phyloP scores from a whole-genome alignment of 2,329 filamentous ascomycete species.

The Didymella pomorum region DNA sequence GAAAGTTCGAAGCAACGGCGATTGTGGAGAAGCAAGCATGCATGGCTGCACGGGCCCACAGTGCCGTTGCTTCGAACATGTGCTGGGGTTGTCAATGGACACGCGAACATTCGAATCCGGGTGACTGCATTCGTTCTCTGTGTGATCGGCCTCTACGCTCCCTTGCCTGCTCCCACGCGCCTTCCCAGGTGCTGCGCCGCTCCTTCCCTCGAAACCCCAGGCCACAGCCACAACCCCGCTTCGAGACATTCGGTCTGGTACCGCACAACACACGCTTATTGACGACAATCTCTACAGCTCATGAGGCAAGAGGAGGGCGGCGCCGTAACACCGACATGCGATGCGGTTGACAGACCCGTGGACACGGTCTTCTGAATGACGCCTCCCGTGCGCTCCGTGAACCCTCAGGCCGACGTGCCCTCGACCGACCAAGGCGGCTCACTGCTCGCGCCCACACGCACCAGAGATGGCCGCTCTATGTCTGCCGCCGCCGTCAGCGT shows the following conservation, averaged over 20 bases:
- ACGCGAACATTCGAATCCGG: conserved; percentile 10
- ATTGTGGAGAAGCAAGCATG: conserved; percentile 9
- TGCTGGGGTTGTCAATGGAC: conserved; percentile 7
- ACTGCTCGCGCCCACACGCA: conserved; percentile 55
- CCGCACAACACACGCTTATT: conserved; percentile 23
- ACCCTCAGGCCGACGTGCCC: conserved; percentile 48
- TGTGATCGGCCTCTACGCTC: conserved; percentile 16
- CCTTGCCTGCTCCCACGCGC: conserved; percentile 22
- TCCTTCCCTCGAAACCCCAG: conserved; percentile 21
- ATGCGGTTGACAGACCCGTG: conserved; percentile 49
- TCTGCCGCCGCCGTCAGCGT: conserved; percentile 59
- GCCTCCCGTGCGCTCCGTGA: conserved; percentile 51
- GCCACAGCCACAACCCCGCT: conserved; percentile 29
- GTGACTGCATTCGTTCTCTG: conserved; percentile 19
- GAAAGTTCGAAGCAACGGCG: conserved; percentile 5
- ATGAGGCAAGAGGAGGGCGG: conserved; percentile 46
- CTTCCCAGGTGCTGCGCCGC: conserved; percentile 21
- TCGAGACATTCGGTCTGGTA: conserved; percentile 23
- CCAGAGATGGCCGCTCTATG: conserved; percentile 64
- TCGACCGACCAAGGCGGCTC: conserved; percentile 50
- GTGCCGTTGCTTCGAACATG: conserved; percentile 13
- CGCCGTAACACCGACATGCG: conserved; percentile 44
- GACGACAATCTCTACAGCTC: conserved; percentile 35
- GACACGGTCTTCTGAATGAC: conserved; percentile 54
- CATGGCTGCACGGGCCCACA: conserved; percentile 10